Conservation (phyloP, 2,329 filamentous ascomycete species). For the Nemania sp. region DNA sequence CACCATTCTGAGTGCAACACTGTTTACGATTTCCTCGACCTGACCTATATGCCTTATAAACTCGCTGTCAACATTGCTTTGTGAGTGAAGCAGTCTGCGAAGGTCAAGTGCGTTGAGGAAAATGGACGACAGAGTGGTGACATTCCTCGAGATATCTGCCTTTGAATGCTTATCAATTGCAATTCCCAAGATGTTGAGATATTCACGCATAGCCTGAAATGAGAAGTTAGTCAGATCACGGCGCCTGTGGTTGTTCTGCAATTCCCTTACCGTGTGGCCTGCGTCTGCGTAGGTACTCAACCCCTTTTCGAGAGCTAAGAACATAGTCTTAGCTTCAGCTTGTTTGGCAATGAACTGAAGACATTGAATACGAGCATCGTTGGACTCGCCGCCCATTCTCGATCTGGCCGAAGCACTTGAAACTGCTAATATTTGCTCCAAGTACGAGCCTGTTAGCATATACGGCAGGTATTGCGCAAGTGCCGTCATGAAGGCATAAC, state of each 20-base stretch:
- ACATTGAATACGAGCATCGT: conserved; percentile 75
- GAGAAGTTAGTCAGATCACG: conserved; percentile 48
- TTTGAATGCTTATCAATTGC: conserved; percentile 84
- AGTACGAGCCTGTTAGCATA: conserved; percentile 82
- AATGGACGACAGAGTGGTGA: conserved; percentile 74
- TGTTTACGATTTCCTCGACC: conserved; percentile 75
- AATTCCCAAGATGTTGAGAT: conserved; percentile 75
- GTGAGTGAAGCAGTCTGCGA: conserved; percentile 66
- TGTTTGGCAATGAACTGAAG: conserved; percentile 80
- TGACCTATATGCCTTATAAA: conserved; percentile 63
- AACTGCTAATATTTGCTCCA: conserved; percentile 77
- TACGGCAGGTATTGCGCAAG: conserved; percentile 87
- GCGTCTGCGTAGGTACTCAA: conserved; percentile 74
- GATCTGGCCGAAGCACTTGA: conserved; percentile 78
- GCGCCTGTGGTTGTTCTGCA: background rate
- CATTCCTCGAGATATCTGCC: conserved; percentile 80
- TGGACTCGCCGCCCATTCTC: conserved; percentile 70
- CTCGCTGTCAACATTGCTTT: conserved; percentile 58
- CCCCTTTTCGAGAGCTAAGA: conserved; percentile 77
- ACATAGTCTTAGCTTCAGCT: conserved; percentile 80
- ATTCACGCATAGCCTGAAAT: conserved; percentile 73
- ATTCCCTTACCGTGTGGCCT: conserved; percentile 70
- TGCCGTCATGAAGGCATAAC: conserved; percentile 82
- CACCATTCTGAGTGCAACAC: conserved; percentile 86
- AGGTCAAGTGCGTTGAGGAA: conserved; percentile 73